Evolutionary conservation across 345 rosid genomes (phyloP), one percentile per base, ranked within the genome.

Genomic region (Anastatica hierochuntica): DNA sequence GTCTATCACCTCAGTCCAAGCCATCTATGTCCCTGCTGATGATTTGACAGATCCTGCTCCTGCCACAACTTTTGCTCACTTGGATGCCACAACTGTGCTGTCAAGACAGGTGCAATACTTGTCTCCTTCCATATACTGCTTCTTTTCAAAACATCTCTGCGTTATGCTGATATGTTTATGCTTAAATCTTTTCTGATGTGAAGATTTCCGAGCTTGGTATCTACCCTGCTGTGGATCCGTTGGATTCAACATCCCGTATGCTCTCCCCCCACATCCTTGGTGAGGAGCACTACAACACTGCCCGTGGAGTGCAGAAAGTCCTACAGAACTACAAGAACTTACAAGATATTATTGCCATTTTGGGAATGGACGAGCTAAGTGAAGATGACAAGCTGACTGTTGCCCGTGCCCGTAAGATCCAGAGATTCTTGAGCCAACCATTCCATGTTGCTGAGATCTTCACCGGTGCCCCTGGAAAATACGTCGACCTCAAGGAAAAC

Each of bases 1-100:
- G 45, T 94, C 99, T 20, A 94, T 94, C 46, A 88, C 99, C 43
- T 94, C 99, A 7, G 97, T 94, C 21, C 99, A 92, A 75, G 99
- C 97, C 60, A 88, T 92, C 45, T 92, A 92, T 56, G 99, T 92
- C 57, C 99, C 99, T 76, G 99, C 99, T 76, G 96, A 92, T 74
- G 98, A 92, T 69, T 83, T 92, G 84, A 92, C 98, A 36, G 98
- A 92, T 88, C 98, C 98, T 3, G 98, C 97, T 69, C 97, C 95
- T 27, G 99, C 94, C 4, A 92, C 98, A 43, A 88, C 97, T 13
- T 92, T 92, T 49, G 95, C 97, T 68, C 98, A 92, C 74, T 85
- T 92, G 82, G 98, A 92, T 54, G 98, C 95, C 56, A 88, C 98
- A 14, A 92, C 98, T 38, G 98, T 92, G 82, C 54, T 92, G 52